phyloP scores from a whole-genome alignment of 176 grass and related monocot species.

The Hordeum vulgare region DNA sequence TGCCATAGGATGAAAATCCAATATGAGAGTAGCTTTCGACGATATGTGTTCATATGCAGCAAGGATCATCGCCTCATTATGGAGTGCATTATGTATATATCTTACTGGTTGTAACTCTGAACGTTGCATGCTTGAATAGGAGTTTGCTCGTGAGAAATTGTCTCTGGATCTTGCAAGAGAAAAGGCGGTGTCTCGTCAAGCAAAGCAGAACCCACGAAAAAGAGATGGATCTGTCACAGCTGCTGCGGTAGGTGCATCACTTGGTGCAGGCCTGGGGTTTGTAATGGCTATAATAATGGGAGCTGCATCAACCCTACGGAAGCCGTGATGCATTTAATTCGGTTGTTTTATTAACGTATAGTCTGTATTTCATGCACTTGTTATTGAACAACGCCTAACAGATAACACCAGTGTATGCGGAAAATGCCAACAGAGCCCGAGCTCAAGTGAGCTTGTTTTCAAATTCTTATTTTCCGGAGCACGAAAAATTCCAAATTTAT shows the following conservation, averaged over 20 bases:
- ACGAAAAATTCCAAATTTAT: no score
- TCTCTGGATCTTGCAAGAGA: conserved; percentile 55
- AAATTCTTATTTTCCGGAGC: no score
- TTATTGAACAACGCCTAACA: not conserved
- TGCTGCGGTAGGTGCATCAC: conserved; percentile 84
- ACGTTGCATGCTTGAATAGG: conserved; percentile 33
- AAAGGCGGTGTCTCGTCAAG: conserved; percentile 33
- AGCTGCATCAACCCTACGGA: conserved; percentile 79
- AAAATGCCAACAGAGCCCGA: no score
- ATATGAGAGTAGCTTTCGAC: not conserved
- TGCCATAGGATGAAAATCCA: not conserved
- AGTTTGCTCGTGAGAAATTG: conserved; percentile 61
- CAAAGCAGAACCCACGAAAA: conserved; percentile 34
- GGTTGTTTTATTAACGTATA: not conserved
- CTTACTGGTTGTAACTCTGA: not conserved
- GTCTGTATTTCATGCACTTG: not conserved
- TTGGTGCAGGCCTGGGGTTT: conserved; percentile 81
- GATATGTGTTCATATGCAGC: not conserved
- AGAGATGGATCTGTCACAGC: conserved; percentile 71
- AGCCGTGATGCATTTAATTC: conserved; percentile 40
- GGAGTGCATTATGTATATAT: not conserved
- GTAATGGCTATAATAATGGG: conserved; percentile 97
- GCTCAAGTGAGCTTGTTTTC: no score
- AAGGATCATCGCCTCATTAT: not conserved
- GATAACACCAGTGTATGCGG: not conserved